Evolutionary conservation across 208 protist genomes (phyloP), one percentile per base, ranked within the genome.

Genomic region (Leishmania amazonensis): DNA sequence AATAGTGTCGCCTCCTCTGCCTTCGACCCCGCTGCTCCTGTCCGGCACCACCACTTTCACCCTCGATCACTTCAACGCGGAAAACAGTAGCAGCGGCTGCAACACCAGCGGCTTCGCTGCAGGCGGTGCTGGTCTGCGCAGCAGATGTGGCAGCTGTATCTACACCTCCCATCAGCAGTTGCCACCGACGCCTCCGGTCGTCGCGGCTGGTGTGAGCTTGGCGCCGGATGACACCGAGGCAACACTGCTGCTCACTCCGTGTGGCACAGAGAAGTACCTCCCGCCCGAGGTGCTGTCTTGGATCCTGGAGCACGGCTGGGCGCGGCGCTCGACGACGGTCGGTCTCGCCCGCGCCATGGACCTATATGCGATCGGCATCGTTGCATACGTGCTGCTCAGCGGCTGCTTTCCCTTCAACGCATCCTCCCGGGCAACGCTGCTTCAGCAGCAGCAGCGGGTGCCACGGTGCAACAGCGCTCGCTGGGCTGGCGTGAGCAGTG

Each of bases 331-430:
- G 13, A 91, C 88, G 6, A 85, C 91, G 40, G 80, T 94, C 11
- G 74, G 76, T 11, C 53, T 89, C 51, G 94, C 94, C 21, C 85
- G 85, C 49, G 78, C 94, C 47, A 81, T 96, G 75, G 94, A 97
- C 81, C 79, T 92, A 74, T 97, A 96, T 81, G 87, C 94, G 13
- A 81, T 95, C 65, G 94, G 94, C 60, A 89, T 95, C 75, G 89
- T 97, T 54, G 77, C 91, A 15, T 95, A 97, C 77, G 92, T 96
- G 40, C 77, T 97, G n/a, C 91, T 97, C 31, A 96, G 92, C 79
- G 92, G 92, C 31, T 93, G 88, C 81, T 97, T 96, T 51, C 94
- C 94, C n/a, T 96, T 93, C 71, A 95, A 96, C 75, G 90, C 86
- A 21, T 88, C 83, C 3, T 90, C 91, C 24, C 86, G 89, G 31